Evolutionary conservation across 73 alveolate genomes (phyloP).

Genomic region (Paraurostyla sp.): DNA sequence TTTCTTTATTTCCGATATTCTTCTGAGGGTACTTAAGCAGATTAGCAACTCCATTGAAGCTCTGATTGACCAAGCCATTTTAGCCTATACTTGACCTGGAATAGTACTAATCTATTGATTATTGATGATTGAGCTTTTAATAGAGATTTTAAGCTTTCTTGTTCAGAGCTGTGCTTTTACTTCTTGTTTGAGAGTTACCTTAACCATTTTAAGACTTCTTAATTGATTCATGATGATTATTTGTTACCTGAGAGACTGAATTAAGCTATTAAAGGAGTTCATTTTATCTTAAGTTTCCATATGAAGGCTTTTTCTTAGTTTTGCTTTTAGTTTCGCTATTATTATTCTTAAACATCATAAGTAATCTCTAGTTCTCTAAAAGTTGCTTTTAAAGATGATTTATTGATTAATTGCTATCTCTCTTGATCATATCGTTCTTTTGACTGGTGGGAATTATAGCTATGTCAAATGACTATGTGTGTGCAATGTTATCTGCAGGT

Average conservation of each 20-base stretch:
- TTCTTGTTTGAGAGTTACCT: background rate
- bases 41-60: too few species aligned
- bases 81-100: background rate
- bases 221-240: too few species aligned
- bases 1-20: background rate
- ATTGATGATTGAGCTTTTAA: background rate
- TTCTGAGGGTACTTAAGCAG: background rate
- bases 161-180: background rate
- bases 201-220: too few species aligned
- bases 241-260: too few species aligned
- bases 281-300: background rate
- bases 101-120: background rate
- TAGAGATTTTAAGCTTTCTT: background rate
- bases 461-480: slow-evolving; percentile 37
- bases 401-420: background rate
- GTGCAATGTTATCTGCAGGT: slow-evolving; percentile 25
- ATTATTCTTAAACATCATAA: slow-evolving; percentile 10
- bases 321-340: slow-evolving; percentile 9
- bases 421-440: background rate
- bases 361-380: background rate
- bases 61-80: too few species aligned
- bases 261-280: background rate
- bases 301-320: background rate
- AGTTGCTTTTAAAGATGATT: background rate
- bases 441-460: slow-evolving; percentile 14